A percentile compares a stretch with the other conserved stretches of the same genome.
phyloP scores from a whole-genome alignment of 2,329 filamentous ascomycete species.

The Escovopsis sp. region DNA sequence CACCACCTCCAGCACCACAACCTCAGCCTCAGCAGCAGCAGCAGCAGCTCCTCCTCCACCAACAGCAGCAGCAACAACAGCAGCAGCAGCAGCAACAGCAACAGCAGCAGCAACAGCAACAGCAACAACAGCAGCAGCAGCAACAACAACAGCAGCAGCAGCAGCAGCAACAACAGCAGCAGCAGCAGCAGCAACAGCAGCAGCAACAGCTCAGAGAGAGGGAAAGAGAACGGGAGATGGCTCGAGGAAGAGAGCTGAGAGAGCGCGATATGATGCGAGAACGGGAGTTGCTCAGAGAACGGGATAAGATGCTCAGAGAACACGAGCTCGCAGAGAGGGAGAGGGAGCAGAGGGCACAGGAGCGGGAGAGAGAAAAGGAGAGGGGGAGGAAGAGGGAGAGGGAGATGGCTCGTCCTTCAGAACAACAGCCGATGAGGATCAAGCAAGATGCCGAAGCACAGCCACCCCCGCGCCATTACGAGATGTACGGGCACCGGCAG shows the following conservation, averaged over 20 bases:
- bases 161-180: conserved; percentile 11
- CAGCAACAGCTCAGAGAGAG: conserved; percentile 6
- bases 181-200: conserved; percentile 5
- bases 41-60: too few relatives aligned
- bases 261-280: conserved; percentile 9
- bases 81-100: conserved; percentile 12
- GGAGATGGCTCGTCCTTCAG: conserved; percentile 15
- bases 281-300: conserved; percentile 9
- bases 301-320: conserved; percentile 4
- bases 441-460: conserved; percentile 37
- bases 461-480: conserved; percentile 27
- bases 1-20: too few relatives aligned
- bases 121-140: conserved; percentile 11
- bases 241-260: conserved; percentile 4
- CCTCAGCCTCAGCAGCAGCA: too few relatives aligned
- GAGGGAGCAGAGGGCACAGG: conserved; percentile 8
- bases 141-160: conserved; percentile 10
- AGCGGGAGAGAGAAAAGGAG: conserved; percentile 10
- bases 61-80: conserved; percentile 16
- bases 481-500: conserved; percentile 27
- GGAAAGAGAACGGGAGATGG: conserved; percentile 7
- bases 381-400: conserved; percentile 14
- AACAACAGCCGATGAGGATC: conserved; percentile 21
- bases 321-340: neutral
- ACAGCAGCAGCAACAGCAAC: conserved; percentile 7